Conservation (phyloP, 306 rosid species). For the Alnus glutinosa region DNA sequence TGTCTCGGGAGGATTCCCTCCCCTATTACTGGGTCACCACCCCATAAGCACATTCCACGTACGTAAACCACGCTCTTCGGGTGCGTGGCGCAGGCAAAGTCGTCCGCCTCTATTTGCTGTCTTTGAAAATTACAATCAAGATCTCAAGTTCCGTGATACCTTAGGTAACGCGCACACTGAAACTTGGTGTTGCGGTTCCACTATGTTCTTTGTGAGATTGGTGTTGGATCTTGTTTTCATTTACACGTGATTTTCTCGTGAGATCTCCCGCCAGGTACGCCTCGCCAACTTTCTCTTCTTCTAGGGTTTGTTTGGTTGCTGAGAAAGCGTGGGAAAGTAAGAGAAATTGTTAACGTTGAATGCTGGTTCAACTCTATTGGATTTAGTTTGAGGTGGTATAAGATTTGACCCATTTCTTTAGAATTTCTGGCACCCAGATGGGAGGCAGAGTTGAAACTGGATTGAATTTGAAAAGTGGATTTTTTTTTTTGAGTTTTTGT, state of each 20-base stretch:
- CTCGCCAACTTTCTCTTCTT: slow-evolving; percentile 12
- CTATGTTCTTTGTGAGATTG: background rate
- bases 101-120: background rate
- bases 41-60: slow-evolving; percentile 32
- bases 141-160: background rate
- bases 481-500: too few relatives aligned
- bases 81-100: slow-evolving; percentile 3
- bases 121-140: background rate
- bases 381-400: slow-evolving; percentile 8
- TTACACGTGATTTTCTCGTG: background rate
- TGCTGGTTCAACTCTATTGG: background rate
- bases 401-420: background rate
- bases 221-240: slow-evolving; percentile 11
- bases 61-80: background rate
- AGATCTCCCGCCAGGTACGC: slow-evolving; percentile 33
- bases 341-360: background rate
- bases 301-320: slow-evolving; percentile 1
- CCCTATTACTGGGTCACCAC: slow-evolving; percentile 13
- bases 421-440: slow-evolving; percentile 1
- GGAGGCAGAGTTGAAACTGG: background rate
- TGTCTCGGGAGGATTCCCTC: background rate
- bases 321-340: slow-evolving; percentile 14
- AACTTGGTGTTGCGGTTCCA: background rate
- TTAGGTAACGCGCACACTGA: background rate
- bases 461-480: background rate